These are phyloP conservation scores for Alternaria solani DNA, from an alignment of 2,329 filamentous ascomycete species.

Conservation along the genomic window DNA sequence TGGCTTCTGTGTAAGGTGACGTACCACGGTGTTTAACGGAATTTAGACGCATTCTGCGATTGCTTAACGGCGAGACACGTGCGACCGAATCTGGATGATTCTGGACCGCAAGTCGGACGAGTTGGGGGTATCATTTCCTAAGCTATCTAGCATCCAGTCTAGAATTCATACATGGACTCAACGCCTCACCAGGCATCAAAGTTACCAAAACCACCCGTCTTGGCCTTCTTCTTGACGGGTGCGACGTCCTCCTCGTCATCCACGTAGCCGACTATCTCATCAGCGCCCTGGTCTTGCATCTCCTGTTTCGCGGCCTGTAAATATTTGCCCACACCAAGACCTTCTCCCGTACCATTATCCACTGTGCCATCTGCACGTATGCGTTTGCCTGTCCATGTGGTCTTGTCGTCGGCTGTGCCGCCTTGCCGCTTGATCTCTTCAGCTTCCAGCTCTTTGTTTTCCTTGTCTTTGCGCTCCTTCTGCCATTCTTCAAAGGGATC, in stretches of 20 bases:
- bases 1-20: neutral
- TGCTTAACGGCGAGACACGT: neutral
- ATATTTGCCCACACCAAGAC: slow-evolving; percentile 78
- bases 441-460: slow-evolving; percentile 69
- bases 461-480: slow-evolving; percentile 64
- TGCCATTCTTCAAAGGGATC: slow-evolving; percentile 96
- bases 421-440: slow-evolving; percentile 70
- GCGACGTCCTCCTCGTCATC: slow-evolving; percentile 69
- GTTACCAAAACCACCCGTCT: slow-evolving; percentile 84
- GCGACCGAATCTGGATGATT: neutral
- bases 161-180: neutral
- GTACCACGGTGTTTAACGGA: neutral
- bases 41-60: neutral
- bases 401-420: slow-evolving; percentile 84
- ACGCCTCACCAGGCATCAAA: slow-evolving; percentile 82
- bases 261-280: slow-evolving; percentile 68
- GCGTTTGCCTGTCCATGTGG: slow-evolving; percentile 96
- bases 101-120: neutral
- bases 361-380: slow-evolving; percentile 73
- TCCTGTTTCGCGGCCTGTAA: slow-evolving; percentile 67
- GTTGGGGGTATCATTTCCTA: neutral
- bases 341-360: slow-evolving; percentile 62
- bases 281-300: slow-evolving; percentile 52
- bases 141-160: neutral
- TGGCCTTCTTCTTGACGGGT: slow-evolving; percentile 81